Evolutionary conservation across 2,329 filamentous ascomycete genomes (phyloP).

Genomic region (Alternaria sp.): DNA sequence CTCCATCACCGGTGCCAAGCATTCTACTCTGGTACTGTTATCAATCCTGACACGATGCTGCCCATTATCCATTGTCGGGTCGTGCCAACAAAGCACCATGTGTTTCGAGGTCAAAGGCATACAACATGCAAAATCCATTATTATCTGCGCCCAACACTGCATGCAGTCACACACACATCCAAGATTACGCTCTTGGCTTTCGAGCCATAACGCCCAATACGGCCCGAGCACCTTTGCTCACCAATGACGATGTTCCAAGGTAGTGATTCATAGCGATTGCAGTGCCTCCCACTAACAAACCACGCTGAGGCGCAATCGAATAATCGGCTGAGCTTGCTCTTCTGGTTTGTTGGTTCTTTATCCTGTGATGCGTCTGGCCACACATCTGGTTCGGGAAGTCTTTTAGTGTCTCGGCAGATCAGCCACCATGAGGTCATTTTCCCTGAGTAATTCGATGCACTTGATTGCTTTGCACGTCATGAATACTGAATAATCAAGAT

Average conservation of each 20-base stretch:
- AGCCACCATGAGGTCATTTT: conserved; percentile 22
- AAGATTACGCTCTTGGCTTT: conserved; percentile 6
- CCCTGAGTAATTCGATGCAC: not conserved
- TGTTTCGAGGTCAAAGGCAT: not conserved
- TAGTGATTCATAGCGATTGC: conserved; percentile 12
- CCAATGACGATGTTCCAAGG: not conserved
- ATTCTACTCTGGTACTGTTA: not conserved
- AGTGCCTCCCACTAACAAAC: not conserved
- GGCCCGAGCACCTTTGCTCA: not conserved
- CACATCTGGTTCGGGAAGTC: conserved; percentile 7
- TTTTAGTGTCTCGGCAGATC: conserved; percentile 16
- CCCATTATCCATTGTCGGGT: not conserved
- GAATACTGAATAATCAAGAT: not conserved
- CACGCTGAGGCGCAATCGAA: conserved; percentile 21
- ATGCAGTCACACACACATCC: not conserved
- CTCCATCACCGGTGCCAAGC: not conserved
- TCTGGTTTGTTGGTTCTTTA: conserved; percentile 13
- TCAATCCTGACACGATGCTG: not conserved
- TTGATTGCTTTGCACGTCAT: conserved; percentile 17
- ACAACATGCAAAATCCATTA: not conserved
- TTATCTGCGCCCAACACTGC: not conserved
- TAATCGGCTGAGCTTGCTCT: conserved; percentile 13
- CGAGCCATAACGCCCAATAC: conserved; percentile 1
- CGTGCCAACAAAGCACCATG: conserved; percentile 10
- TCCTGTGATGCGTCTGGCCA: conserved; percentile 21